These are phyloP conservation scores for Hyparrhenia diplandra DNA, from an alignment of 176 grass and related monocot genomes.

Conservation along the genomic window DNA sequence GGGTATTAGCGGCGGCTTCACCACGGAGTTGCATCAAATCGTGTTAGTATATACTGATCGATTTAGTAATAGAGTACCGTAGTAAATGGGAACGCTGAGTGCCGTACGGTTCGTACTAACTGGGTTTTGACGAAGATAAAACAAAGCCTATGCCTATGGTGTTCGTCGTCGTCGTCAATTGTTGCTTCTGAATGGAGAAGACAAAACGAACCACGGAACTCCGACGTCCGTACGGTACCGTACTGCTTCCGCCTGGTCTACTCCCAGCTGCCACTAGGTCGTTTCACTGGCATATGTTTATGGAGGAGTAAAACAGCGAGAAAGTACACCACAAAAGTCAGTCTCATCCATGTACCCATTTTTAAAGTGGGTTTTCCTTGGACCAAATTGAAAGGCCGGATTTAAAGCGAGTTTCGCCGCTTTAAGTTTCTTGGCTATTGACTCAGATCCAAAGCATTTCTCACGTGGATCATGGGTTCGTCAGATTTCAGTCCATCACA, in stretches of 20 bases:
- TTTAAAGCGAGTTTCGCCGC: background rate
- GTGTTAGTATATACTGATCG: too few relatives aligned
- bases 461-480: background rate
- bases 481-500: background rate
- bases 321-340: background rate
- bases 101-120: constrained; percentile 14
- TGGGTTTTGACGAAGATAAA: too few relatives aligned
- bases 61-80: too few relatives aligned
- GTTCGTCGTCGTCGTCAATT: background rate
- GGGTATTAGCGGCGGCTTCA: too few relatives aligned
- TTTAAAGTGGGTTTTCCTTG: background rate
- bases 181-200: background rate
- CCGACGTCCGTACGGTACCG: background rate
- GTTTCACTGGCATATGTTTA: background rate
- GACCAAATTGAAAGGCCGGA: background rate
- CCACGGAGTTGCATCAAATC: too few relatives aligned
- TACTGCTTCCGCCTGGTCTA: background rate
- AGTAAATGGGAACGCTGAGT: background rate
- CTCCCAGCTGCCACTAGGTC: background rate
- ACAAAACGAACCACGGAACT: background rate
- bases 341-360: background rate
- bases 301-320: background rate
- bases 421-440: background rate
- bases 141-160: background rate
- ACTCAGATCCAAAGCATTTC: background rate